phyloP scores from a whole-genome alignment of 805 yeast species.

The Saturnispora halmiae region DNA sequence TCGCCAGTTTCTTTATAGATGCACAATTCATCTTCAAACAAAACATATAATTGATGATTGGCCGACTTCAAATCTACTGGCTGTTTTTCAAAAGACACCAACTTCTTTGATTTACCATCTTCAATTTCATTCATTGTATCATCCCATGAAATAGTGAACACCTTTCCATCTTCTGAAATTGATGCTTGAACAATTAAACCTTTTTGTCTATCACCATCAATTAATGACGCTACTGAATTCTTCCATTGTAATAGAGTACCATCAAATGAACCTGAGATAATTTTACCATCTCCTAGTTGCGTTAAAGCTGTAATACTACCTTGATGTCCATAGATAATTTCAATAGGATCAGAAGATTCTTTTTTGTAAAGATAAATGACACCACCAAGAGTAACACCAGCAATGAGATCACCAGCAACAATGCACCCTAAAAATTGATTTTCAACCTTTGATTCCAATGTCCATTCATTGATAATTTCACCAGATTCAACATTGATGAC shows the following conservation, averaged over 20 bases:
- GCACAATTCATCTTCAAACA: slow-evolving; percentile 36
- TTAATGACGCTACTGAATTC: slow-evolving; percentile 27
- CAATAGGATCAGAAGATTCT: slow-evolving; percentile 31
- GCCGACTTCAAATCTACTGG: slow-evolving; percentile 37
- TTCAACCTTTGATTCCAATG: slow-evolving; percentile 36
- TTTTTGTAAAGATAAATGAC: slow-evolving; percentile 50
- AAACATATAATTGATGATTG: slow-evolving; percentile 28
- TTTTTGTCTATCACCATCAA: slow-evolving; percentile 40
- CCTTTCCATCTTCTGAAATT: slow-evolving; percentile 24
- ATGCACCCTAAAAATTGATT: slow-evolving; percentile 65
- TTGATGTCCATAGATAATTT: slow-evolving; percentile 67
- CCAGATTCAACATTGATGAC: slow-evolving; percentile 46
- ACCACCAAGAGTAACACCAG: slow-evolving; percentile 67
- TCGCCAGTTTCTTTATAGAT: slow-evolving; percentile 28
- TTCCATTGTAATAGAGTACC: slow-evolving; percentile 65
- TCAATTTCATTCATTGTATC: slow-evolving; percentile 47
- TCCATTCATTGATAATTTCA: slow-evolving; percentile 42
- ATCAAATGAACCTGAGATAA: slow-evolving; percentile 68
- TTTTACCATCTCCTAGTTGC: slow-evolving; percentile 16
- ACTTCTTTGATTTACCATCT: slow-evolving; percentile 16
- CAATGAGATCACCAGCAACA: slow-evolving; percentile 54
- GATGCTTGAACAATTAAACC: slow-evolving; percentile 50
- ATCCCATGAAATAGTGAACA: slow-evolving; percentile 62
- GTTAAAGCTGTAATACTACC: slow-evolving; percentile 60
- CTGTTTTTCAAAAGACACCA: slow-evolving; percentile 35